A percentile compares a stretch with the other conserved stretches of the same genome.
phyloP scores from a whole-genome alignment of 805 yeast genomes.

The Teunomyces aglyptinius region DNA sequence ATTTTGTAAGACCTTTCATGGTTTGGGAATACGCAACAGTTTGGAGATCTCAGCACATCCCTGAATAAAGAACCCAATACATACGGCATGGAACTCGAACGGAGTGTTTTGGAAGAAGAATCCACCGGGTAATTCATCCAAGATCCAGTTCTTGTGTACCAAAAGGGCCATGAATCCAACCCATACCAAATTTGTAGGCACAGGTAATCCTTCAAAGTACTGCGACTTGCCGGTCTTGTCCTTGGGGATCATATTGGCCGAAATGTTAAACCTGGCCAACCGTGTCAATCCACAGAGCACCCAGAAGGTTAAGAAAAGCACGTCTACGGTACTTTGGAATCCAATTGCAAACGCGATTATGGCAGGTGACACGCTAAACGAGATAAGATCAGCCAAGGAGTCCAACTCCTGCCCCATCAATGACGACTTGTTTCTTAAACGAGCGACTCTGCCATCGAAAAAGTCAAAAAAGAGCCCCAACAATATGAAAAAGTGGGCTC shows the following conservation, averaged over 20 bases:
- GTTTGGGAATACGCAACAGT: constrained; percentile 87
- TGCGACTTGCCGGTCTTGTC: constrained; percentile 83
- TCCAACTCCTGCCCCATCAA: constrained; percentile 97
- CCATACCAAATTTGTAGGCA: constrained; percentile 80
- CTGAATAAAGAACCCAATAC: constrained; percentile 62
- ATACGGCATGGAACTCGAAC: constrained; percentile 74
- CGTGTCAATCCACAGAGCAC: constrained; percentile 92
- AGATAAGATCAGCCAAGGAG: constrained; percentile 90
- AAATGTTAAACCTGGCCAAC: constrained; percentile 92
- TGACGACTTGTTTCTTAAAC: constrained; percentile 87
- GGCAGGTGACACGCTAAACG: constrained; percentile 96
- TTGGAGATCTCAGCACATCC: constrained; percentile 93
- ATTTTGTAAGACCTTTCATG: constrained; percentile 29
- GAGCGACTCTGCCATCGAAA: constrained; percentile 95
- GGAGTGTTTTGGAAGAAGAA: constrained; percentile 50
- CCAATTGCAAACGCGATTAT: constrained; percentile 90
- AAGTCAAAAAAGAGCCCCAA: constrained; percentile 93
- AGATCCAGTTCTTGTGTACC: constrained; percentile 51
- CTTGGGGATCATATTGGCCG: constrained; percentile 90
- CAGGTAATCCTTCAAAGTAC: constrained; percentile 95
- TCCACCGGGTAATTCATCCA: constrained; percentile 66
- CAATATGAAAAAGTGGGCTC: constrained; percentile 88
- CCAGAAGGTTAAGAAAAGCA: constrained; percentile 71
- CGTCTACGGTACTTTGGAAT: constrained; percentile 79
- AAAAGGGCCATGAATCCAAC: constrained; percentile 71